A percentile compares a stretch with the other conserved stretches of the same genome.
Conservation (phyloP, 108 stramenopile species). For the Nitzschia inconspicua region DNA sequence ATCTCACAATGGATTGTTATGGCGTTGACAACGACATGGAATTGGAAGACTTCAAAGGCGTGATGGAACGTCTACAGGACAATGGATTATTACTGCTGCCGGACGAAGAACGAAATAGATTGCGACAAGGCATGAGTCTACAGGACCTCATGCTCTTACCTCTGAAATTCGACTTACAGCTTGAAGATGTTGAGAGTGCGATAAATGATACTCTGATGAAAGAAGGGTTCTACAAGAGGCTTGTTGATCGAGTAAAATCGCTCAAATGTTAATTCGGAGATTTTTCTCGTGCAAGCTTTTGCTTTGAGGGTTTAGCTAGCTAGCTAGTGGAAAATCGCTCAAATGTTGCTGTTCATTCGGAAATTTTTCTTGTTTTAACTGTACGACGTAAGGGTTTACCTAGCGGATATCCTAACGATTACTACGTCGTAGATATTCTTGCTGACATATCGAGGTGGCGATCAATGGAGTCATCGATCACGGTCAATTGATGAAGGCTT, state of each 20-base stretch:
- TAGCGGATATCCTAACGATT: too few species aligned
- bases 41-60: constrained; percentile 27
- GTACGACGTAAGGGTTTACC: neutral
- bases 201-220: constrained; percentile 43
- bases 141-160: neutral
- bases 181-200: constrained; percentile 65
- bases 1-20: constrained; percentile 23
- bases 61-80: constrained; percentile 46
- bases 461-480: too few species aligned
- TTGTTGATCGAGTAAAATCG: constrained; percentile 31
- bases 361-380: neutral
- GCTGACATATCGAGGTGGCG: too few species aligned
- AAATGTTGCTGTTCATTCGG: neutral
- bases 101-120: constrained; percentile 6
- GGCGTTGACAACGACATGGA: constrained; percentile 12
- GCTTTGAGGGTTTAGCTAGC: neutral
- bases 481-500: too few species aligned
- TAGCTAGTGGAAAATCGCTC: neutral
- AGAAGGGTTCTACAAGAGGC: constrained; percentile 29
- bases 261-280: neutral
- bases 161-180: constrained; percentile 53
- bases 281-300: neutral
- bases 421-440: too few species aligned
- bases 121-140: neutral
- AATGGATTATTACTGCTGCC: too few species aligned